phyloP scores from a whole-genome alignment of 176 grass and related monocot species.

The Rhynchospora tenuis region DNA sequence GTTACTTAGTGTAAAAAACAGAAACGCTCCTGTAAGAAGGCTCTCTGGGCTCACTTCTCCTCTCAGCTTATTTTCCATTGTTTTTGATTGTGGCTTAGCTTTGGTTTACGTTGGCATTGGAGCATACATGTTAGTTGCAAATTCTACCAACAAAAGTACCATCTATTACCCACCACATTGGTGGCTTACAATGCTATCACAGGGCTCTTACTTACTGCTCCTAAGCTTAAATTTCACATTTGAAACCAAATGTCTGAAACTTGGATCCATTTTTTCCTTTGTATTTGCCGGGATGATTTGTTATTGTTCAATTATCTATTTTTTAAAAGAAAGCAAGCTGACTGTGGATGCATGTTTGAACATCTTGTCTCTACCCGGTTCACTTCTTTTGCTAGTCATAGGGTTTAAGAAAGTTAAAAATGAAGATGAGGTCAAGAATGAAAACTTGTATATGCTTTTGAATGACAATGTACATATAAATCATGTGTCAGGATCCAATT shows the following conservation, averaged over 20 bases:
- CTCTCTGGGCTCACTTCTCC: conserved; percentile 23
- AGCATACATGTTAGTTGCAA: conserved; percentile 47
- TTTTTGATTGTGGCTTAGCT: conserved; percentile 41
- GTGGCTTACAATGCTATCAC: conserved; percentile 49
- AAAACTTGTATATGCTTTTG: conserved; percentile 47
- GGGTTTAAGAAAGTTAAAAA: conserved; percentile 14
- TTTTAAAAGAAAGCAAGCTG: conserved; percentile 30
- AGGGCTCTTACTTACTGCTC: conserved; percentile 40
- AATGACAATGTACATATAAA: conserved; percentile 11
- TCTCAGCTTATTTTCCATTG: conserved; percentile 15
- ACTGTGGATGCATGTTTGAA: conserved; percentile 46
- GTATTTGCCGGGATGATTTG: conserved; percentile 33
- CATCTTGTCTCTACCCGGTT: conserved; percentile 48
- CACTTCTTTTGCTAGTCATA: conserved; percentile 37
- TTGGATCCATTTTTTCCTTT: conserved; percentile 26
- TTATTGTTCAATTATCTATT: conserved; percentile 39
- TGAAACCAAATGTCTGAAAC: conserved; percentile 25
- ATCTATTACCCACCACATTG: conserved; percentile 28
- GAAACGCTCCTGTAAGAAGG: background rate
- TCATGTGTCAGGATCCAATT: conserved; percentile 21
- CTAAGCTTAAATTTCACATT: conserved; percentile 27
- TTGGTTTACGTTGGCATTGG: conserved; percentile 47
- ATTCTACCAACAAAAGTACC: background rate
- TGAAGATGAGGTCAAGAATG: conserved; percentile 15
- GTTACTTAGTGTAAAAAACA: conserved; percentile 34